Evolutionary conservation across 1,284 basidiomycete species (phyloP), one percentile per base, ranked within the genome.

Genomic region (Boletus semigastroideus): DNA sequence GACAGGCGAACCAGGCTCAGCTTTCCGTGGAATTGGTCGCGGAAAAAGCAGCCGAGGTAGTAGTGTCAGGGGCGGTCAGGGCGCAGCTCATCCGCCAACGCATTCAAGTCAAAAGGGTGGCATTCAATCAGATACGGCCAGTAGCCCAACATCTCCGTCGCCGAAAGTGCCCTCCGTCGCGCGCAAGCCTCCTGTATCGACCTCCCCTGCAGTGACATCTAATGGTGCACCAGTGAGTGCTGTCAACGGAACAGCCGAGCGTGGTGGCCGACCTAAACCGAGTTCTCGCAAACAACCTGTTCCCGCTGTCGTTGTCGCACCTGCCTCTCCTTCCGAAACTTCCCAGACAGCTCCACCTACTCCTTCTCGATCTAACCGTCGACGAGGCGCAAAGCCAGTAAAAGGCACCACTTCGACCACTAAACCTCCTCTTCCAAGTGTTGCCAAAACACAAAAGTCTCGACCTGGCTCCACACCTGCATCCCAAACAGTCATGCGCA

Each of bases 1-100:
- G 43, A 64, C 66, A 22, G 72, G 71, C 41, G 83, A 83, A 37
- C 66, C 77, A 51, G 77, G 77, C 11, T 71, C 78, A 31, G 74
- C 79, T 28, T 79, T 80, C 59, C 78, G 75, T 43, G 71, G 71
- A 36, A 61, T 66, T 16, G 51, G 62, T 31, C 64, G 71, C 34
- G 68, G 73, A 51, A 65, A 63, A 45, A 66, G 68, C 46, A 59
- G 70, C 28, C 63, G 66, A 52, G 65, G 69, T 46, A 64, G 70
- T 43, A 59, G 67, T 49, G 54, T 61, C 39, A 59, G 59, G 39
- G 63, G 63, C 8, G 61, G 68, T 43, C 62, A 69, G 30, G 60
- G 66, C 34, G 54, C 67, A 42, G 62, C 62, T 28, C 58, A 63
- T 45, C 59, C 57, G 20, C 62, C 73, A 46, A 58, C 63, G 31